Percentiles rank a stretch among this genome's conserved stretches.
phyloP scores from a whole-genome alignment of 768 basidiomycete species.

The Lactarius indigo region DNA sequence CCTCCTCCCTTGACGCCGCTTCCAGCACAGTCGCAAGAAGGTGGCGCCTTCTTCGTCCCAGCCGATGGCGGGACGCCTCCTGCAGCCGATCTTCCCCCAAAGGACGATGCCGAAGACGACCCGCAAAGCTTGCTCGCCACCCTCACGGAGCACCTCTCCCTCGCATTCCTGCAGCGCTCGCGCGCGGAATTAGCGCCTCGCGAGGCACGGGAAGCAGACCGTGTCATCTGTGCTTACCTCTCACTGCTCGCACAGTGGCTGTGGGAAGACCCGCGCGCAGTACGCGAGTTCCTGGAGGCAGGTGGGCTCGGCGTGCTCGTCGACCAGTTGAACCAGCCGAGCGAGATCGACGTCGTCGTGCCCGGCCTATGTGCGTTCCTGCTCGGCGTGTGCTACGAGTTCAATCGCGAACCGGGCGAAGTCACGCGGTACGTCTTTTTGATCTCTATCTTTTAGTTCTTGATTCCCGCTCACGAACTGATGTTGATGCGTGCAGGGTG shows the following conservation, averaged over 20 bases:
- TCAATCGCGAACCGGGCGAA: conserved; percentile 91
- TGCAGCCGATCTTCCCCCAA: conserved; percentile 38
- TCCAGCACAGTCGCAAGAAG: conserved; percentile 32
- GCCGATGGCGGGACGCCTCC: conserved; percentile 47
- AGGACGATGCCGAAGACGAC: conserved; percentile 51
- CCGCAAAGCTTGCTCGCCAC: conserved; percentile 75
- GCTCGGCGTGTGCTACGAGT: conserved; percentile 93
- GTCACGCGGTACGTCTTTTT: conserved; percentile 74
- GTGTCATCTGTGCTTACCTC: conserved; percentile 82
- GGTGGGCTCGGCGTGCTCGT: conserved; percentile 90
- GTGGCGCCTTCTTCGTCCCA: conserved; percentile 66
- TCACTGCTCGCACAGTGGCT: conserved; percentile 86
- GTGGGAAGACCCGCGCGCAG: conserved; percentile 91
- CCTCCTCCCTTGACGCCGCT: conserved; percentile 37
- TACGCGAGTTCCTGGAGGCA: conserved; percentile 85
- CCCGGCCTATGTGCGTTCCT: conserved; percentile 91
- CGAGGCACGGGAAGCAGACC: conserved; percentile 86
- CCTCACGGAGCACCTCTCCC: conserved; percentile 86
- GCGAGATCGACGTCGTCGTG: conserved; percentile 79
- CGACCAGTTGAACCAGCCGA: conserved; percentile 88
- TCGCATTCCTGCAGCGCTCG: conserved; percentile 75
- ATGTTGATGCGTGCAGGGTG: conserved; percentile 42
- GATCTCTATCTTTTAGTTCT: not conserved
- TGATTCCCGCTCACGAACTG: not conserved
- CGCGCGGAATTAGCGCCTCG: conserved; percentile 61